Percentiles rank a stretch among this genome's conserved stretches.
Conservation (phyloP, 2,329 filamentous ascomycete species). For the Exophiala aquamarina region DNA sequence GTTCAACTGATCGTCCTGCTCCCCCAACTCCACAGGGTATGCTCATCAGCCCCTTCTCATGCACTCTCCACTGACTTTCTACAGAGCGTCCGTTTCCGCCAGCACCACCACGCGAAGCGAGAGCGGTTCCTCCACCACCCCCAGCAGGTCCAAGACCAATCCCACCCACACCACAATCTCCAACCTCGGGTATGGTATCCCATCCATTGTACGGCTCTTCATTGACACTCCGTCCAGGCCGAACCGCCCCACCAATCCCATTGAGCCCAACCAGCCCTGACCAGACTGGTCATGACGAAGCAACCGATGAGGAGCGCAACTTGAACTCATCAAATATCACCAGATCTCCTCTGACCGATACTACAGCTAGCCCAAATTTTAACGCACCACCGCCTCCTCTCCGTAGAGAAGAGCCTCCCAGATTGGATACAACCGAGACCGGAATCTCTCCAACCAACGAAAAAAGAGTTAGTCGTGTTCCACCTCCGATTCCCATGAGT, state of each 20-base stretch:
- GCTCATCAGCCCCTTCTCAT: conserved; percentile 18
- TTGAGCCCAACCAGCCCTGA: background rate
- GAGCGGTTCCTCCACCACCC: conserved; percentile 47
- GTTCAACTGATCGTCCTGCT: conserved; percentile 42
- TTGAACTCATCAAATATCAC: conserved; percentile 20
- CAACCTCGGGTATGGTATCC: conserved; percentile 15
- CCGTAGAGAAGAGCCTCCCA: conserved; percentile 6
- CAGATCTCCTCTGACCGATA: conserved; percentile 33
- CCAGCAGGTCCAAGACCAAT: conserved; percentile 32
- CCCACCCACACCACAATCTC: conserved; percentile 17
- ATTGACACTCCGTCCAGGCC: conserved; percentile 13
- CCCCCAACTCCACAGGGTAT: conserved; percentile 55
- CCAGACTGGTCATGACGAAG: conserved; percentile 6
- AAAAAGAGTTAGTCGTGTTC: conserved; percentile 42
- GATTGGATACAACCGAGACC: conserved; percentile 29
- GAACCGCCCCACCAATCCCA: conserved; percentile 12
- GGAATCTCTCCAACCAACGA: conserved; percentile 34
- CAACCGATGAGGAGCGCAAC: conserved; percentile 9
- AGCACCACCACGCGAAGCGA: conserved; percentile 42
- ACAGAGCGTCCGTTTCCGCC: conserved; percentile 47
- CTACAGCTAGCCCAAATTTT: conserved; percentile 38
- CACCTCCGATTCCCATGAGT: conserved; percentile 39
- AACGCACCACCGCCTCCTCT: conserved; percentile 35
- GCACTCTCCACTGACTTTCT: conserved; percentile 4
- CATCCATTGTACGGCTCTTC: background rate